Percentiles rank a stretch among this genome's conserved stretches.
phyloP scores from a whole-genome alignment of 495 filamentous ascomycete genomes.

The Geoglossum glabrum region DNA sequence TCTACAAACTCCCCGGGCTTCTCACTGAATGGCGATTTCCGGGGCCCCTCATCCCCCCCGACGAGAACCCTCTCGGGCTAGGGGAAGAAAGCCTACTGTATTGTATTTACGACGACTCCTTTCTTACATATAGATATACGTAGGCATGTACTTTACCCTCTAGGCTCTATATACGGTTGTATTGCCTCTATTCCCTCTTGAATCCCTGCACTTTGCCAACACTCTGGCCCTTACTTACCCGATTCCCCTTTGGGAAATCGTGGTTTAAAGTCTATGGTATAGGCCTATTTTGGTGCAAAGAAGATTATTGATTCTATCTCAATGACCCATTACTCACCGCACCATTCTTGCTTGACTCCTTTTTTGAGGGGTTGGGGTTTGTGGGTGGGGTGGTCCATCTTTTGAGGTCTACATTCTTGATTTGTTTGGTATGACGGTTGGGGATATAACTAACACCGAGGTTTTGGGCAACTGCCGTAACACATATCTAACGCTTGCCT shows the following conservation, averaged over 20 bases:
- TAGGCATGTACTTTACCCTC: neutral
- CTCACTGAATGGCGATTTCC: slow-evolving; percentile 62
- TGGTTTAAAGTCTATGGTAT: neutral
- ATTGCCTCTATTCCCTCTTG: neutral
- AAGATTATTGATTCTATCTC: neutral
- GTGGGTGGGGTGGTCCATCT: neutral
- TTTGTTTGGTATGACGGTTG: no score
- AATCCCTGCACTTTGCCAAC: slow-evolving; percentile 7
- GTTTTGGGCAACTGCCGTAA: no score
- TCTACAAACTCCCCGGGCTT: slow-evolving; percentile 74
- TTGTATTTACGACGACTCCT: neutral
- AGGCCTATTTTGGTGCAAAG: slow-evolving; percentile 2
- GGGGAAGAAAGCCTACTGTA: slow-evolving; percentile 19
- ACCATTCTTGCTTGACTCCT: neutral
- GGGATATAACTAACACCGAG: no score
- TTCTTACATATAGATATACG: neutral
- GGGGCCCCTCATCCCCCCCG: slow-evolving; percentile 31
- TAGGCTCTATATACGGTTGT: no score
- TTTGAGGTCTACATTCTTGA: neutral
- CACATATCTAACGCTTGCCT: no score
- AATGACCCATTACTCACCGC: neutral
- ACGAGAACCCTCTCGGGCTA: slow-evolving; percentile 33
- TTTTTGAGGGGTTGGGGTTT: neutral
- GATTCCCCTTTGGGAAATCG: neutral
- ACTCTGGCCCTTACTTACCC: slow-evolving; percentile 9